Conservation (phyloP, 2,329 filamentous ascomycete genomes). For the Zasmidium citrigriseum region DNA sequence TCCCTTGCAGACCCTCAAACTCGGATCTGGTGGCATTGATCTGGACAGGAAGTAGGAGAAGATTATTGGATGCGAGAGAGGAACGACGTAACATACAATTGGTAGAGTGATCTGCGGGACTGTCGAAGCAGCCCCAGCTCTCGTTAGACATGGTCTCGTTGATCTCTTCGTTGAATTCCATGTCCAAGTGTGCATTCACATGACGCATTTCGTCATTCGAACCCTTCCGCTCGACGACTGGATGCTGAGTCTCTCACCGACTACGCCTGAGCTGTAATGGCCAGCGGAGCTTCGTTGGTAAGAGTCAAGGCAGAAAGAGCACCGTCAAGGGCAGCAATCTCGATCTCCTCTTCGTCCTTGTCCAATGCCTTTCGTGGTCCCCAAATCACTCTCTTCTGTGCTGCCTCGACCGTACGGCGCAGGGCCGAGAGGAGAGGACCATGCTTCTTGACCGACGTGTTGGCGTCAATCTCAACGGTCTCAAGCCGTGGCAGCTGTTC, state of each 20-base stretch:
- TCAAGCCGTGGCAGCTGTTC: conserved; percentile 57
- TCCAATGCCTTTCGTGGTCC: conserved; percentile 69
- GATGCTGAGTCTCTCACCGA: background rate
- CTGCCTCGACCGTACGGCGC: conserved; percentile 52
- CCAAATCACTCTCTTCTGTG: conserved; percentile 62
- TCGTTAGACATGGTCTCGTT: too few relatives aligned
- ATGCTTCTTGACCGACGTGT: conserved; percentile 63
- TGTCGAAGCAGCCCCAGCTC: too few relatives aligned
- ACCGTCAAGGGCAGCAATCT: conserved; percentile 14
- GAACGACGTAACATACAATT: too few relatives aligned
- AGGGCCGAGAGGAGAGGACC: conserved; percentile 66
- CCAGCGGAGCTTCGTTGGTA: conserved; percentile 14
- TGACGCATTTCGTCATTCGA: too few relatives aligned
- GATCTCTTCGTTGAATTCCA: too few relatives aligned
- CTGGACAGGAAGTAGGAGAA: too few relatives aligned
- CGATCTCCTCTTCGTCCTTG: conserved; percentile 39
- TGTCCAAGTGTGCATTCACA: too few relatives aligned
- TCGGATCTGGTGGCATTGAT: too few relatives aligned
- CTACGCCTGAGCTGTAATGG: conserved; percentile 9
- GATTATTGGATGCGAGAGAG: too few relatives aligned
- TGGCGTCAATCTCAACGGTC: conserved; percentile 70
- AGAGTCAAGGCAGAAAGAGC: conserved; percentile 19
- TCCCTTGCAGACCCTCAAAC: too few relatives aligned
- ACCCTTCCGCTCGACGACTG: too few relatives aligned
- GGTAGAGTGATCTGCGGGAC: too few relatives aligned